Conservation (phyloP, 2,329 filamentous ascomycete genomes). For the Monascus ruber region DNA sequence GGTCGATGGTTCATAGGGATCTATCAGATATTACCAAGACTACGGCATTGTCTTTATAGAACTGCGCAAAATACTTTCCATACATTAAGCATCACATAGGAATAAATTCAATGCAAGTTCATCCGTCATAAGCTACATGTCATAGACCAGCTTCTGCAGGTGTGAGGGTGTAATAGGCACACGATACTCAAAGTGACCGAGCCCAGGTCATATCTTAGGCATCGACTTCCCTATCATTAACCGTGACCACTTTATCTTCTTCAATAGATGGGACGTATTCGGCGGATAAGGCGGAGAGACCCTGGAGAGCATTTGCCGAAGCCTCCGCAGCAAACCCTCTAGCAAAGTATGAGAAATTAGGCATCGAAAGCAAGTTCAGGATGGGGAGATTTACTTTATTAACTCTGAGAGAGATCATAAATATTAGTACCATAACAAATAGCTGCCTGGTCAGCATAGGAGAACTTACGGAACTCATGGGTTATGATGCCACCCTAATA, state of each 20-base stretch:
- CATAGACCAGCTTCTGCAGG: no score
- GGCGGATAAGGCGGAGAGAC: constrained; percentile 51
- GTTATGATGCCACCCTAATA: constrained; percentile 59
- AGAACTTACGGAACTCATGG: constrained; percentile 61
- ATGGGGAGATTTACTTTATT: constrained; percentile 27
- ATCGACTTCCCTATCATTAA: constrained; percentile 15
- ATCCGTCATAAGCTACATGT: no score
- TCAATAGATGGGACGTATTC: constrained; percentile 58
- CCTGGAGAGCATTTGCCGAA: constrained; percentile 56
- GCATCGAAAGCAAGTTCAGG: background rate
- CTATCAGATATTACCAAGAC: no score
- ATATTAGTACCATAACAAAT: constrained; percentile 6
- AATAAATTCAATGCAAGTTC: no score
- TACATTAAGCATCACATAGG: no score
- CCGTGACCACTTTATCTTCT: constrained; percentile 59
- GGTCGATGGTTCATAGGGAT: no score
- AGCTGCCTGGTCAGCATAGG: constrained; percentile 1
- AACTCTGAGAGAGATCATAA: constrained; percentile 18
- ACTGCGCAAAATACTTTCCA: no score
- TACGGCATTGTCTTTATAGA: no score
- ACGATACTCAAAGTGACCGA: no score
- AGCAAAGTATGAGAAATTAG: constrained; percentile 13
- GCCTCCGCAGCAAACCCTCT: constrained; percentile 71
- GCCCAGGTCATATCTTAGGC: constrained; percentile 1
- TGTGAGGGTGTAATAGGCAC: no score